Evolutionary conservation across 192 early-diverging fungal genomes (phyloP).

Genomic region (Lunasporangiospora selenospora): DNA sequence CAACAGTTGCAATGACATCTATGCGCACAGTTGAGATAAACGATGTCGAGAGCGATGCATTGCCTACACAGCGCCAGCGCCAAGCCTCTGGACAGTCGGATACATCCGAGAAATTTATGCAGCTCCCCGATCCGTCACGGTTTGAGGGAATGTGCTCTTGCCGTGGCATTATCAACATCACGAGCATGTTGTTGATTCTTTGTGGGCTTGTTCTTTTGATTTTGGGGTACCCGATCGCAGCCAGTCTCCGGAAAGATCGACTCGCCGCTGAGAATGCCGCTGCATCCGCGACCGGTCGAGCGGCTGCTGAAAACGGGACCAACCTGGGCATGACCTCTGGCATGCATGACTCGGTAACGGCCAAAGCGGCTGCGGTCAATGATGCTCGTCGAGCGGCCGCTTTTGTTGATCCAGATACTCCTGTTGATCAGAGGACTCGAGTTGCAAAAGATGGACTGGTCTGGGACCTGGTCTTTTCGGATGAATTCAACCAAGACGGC

Average conservation of each 20-base stretch:
- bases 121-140: conserved; percentile 22
- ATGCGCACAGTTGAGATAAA: too few species aligned
- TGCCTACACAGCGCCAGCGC: neutral
- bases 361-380: neutral
- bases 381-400: neutral
- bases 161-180: conserved; percentile 23
- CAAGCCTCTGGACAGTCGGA: conserved; percentile 6
- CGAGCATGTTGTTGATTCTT: conserved; percentile 35
- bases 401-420: conserved; percentile 52
- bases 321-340: neutral
- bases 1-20: too few species aligned
- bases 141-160: conserved; percentile 39
- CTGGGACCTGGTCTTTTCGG: conserved; percentile 64
- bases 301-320: neutral
- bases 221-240: conserved; percentile 29
- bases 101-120: conserved; percentile 30
- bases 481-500: conserved; percentile 62
- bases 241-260: conserved; percentile 19
- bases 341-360: neutral
- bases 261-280: conserved; percentile 20
- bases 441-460: conserved; percentile 47
- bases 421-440: conserved; percentile 37
- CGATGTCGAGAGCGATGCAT: neutral
- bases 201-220: conserved; percentile 22
- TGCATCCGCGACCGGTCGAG: neutral